Evolutionary conservation across 2,329 filamentous ascomycete species (phyloP), one percentile per base, ranked within the genome.

Genomic region (Cladophialophora psammophila): DNA sequence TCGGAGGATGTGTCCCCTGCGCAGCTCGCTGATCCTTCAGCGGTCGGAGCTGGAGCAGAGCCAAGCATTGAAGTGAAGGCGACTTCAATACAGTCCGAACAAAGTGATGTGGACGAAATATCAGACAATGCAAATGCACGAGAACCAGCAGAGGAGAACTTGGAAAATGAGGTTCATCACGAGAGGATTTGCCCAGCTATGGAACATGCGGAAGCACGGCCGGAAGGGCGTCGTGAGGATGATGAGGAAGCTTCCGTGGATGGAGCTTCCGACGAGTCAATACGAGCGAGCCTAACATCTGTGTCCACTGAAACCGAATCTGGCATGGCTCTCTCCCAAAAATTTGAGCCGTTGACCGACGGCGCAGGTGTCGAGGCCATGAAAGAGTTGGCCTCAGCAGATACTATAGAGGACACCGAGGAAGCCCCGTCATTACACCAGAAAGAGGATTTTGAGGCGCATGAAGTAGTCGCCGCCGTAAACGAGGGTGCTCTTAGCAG

Each of bases 401-500:
- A 8, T 8, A 12, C 15, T 55, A 18, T 18, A 26, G 45, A 20
- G 45, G 20, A 12, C 9, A 12, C 9, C 10, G 45, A 26, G 26
- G 7, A 6, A 31, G 2, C 45, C 45, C 15, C 45, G 2, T 12
- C 45, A 12, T 50, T 50, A 26, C 18, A 26, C 3, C 20, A 3
- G 7, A 31, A 31, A 55, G 53, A 9, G 5, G 53, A 35, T 0
- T 13, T 3, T 31, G 15, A 18, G 18, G 35, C 34, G 2, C 20
- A 31, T 38, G 55, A 58, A 38, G 36, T 45, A 35, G 36, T n/a
- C 13, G 38, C 20, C 8, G 18, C 15, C 31, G 10, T 20, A 52
- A 48, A 40, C 18, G 42, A 64, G 10, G 63, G 54, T 48, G 45
- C 62, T 40, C 73, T 75, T 8, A 72, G 64, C 50, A 71, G 77